Percentiles rank a stretch among this genome's conserved stretches.
These are phyloP conservation scores for Phytophthora citricola DNA, from an alignment of 352 stramenopile genomes.

Conservation along the genomic window DNA sequence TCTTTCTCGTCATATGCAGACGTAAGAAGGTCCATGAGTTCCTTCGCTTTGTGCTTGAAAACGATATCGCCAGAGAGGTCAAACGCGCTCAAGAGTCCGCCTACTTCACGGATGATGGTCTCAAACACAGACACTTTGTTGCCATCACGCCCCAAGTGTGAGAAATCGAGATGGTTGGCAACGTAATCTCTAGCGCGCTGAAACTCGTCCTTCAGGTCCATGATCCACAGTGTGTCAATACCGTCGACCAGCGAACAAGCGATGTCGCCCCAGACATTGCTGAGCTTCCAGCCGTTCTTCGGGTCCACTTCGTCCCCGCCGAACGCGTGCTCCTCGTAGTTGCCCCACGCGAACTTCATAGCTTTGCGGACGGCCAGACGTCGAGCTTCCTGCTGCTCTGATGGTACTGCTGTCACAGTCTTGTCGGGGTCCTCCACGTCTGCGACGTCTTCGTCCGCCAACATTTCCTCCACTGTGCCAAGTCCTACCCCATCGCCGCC, in stretches of 20 bases:
- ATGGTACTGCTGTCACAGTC: conserved; percentile 26
- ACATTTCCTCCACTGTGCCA: conserved; percentile 87
- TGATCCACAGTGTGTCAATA: conserved; percentile 98
- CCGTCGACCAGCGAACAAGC: conserved; percentile 94
- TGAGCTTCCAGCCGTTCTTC: conserved; percentile 54
- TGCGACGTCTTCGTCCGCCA: conserved; percentile 98
- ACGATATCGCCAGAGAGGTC: conserved; percentile 86
- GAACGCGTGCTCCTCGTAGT: conserved; percentile 95
- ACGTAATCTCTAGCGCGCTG: conserved; percentile 90
- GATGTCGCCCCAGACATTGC: conserved; percentile 92
- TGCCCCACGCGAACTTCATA: conserved; percentile 84
- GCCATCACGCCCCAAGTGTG: conserved; percentile 63
- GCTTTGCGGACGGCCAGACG: conserved; percentile 56
- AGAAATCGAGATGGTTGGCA: conserved; percentile 78
- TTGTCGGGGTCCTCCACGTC: conserved; percentile 54
- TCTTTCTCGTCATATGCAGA: conserved; percentile 90
- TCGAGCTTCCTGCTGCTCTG: conserved; percentile 48
- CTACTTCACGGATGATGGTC: conserved; percentile 98
- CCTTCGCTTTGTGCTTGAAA: conserved; percentile 93
- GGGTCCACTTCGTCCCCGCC: conserved; percentile 96
- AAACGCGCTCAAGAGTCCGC: conserved; percentile 96
- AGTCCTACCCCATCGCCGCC: conserved; percentile 1
- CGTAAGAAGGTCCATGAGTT: conserved; percentile 80
- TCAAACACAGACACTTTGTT: conserved; percentile 96
- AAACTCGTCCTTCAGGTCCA: conserved; percentile 95